Conservation (phyloP, 768 basidiomycete genomes). For the Tylopilus felleus region DNA sequence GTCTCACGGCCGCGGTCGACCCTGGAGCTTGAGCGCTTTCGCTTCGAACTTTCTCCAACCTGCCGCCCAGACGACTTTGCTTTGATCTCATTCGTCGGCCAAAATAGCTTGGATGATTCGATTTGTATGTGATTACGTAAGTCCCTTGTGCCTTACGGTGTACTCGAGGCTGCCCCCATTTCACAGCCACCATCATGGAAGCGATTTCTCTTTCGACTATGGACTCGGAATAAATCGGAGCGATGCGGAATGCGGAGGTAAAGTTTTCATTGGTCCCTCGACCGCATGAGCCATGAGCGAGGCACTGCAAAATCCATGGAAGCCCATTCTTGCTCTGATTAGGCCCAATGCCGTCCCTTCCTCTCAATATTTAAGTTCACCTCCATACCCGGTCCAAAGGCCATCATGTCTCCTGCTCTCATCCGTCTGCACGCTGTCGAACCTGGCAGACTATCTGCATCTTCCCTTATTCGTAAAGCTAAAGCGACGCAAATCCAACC, state of each 20-base stretch:
- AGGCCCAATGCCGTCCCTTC: constrained; percentile 8
- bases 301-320: constrained; percentile 19
- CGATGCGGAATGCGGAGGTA: constrained; percentile 15
- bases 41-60: background rate
- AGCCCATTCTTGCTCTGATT: constrained; percentile 7
- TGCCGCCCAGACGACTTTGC: background rate
- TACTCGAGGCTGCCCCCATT: constrained; percentile 19
- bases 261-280: constrained; percentile 15
- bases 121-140: constrained; percentile 7
- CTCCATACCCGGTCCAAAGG: background rate
- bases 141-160: constrained; percentile 8
- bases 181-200: constrained; percentile 21
- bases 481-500: constrained; percentile 4
- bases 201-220: constrained; percentile 11
- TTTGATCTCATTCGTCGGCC: background rate
- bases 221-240: constrained; percentile 14
- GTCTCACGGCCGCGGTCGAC: too few relatives aligned
- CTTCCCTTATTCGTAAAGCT: background rate
- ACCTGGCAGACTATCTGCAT: background rate
- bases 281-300: background rate
- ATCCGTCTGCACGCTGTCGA: background rate
- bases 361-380: constrained; percentile 16
- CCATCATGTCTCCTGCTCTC: constrained; percentile 12
- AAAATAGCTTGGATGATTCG: background rate
- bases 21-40: background rate